Evolutionary conservation across 2,329 filamentous ascomycete species (phyloP), one percentile per base, ranked within the genome.

Genomic region (Spiromastix sp.): DNA sequence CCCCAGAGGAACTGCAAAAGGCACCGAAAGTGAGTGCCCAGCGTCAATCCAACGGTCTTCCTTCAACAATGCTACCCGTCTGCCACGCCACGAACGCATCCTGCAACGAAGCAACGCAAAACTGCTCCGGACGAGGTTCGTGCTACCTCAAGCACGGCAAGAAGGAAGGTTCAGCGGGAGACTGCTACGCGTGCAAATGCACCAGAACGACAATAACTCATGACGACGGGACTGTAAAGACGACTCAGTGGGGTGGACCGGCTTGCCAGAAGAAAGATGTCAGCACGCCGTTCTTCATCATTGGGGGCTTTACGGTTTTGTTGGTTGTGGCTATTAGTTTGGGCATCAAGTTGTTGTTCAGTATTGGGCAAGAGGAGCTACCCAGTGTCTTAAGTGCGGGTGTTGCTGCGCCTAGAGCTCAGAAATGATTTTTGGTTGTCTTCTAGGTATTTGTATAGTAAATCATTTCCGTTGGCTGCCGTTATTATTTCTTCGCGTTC

Each of bases 321-420:
- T 66, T 93, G 42, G 62, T 91, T 1, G 71, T 74, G 30, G 61
- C 83, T 24, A 63, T 93, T 18, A 70, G 68, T 24, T 79, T 81
- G 55, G 77, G 76, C 8, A 79, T 96, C 48, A 77, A 79, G 4
- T 66, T 93, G 69, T 60, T 98, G 36, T 91, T 81, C 60, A 79
- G 68, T 43, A 83, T 96, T 51, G 91, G 89, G 21, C 75, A 82
- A 56, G 79, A 93, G 66, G 81, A 86, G 61, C 68, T 96, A 44
- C 91, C 91, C 0, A 86, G 86, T 48, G 89, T 98, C 6, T 87
- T 98, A 58, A 85, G 86, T n/a, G 91, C 91, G 31, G 91, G 91
- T 44, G 89, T 98, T 24, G 83, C 81, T 45, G 74, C 77, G 39
- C 70, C 78, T 21, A 85, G 55, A 33, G 46, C 52, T 38, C 64